Base-by-base conservation (phyloP, 139 green algal species). In the Pseudopediastrum boryanum region DNA sequence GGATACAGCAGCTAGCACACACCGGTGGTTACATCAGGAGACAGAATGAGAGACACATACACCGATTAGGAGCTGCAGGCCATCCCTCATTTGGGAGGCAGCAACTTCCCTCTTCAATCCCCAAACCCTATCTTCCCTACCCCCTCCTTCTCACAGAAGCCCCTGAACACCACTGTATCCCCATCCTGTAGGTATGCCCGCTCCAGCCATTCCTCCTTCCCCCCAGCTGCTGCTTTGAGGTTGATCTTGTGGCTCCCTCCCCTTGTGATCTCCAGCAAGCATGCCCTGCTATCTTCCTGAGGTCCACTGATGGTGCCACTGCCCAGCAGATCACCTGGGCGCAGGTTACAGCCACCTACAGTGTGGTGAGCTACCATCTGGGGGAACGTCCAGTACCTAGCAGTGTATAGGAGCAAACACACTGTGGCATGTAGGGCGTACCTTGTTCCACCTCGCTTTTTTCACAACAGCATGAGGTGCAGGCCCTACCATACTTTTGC, bases 281-380 rank as follows among this genome's bases (percentile, higher is more conserved):
- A 91, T 85, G 92, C 5, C 50, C 61, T 25, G 73, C 77, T n/a
- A n/a, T 29, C 46, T 67, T 19, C 41, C 42, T 59, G 81, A 21
- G 83, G 65, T 0, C 87, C 85, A n/a, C 85, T 95, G 58, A 98
- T 88, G n/a, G 96, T 99, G 13, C 96, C 96, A 0, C 29, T 93
- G 16, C 83, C 94, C 2, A 98, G 81, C 79, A 97, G 46, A 70
- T 96, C 95, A 3, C 95, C 95, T 0, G 96, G 87, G 4, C 85
- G 71, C 63, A 99, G 82, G 69, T 92, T 94, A 90, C 95, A 98
- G 54, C 96, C 96, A 4, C 85, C 88, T 0, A 79, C 71, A 2
- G 92, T 98, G 89, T 98, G 96, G 82, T 99, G 96, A 2, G 95
- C 92, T 0, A 98, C 56, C 94, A 98, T 97, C 89, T 99, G 96